These are phyloP conservation scores for Striga asiatica DNA, from an alignment of 257 asterid species.

Conservation along the genomic window DNA sequence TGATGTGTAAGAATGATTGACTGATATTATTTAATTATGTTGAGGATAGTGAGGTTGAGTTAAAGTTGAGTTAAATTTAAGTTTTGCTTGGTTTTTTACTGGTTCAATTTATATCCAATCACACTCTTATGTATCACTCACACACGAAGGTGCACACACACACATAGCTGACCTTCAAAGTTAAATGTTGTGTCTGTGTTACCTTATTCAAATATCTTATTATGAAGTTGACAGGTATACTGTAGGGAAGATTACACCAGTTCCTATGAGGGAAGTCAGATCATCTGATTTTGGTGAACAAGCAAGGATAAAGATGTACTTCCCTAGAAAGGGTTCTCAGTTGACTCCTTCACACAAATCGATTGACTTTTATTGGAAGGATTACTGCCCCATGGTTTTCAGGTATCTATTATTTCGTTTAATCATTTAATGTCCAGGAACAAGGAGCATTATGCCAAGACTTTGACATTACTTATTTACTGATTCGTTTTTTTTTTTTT, in stretches of 20 bases:
- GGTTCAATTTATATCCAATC: too few species aligned
- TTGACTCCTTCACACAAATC: constrained; percentile 88
- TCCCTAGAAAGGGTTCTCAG: constrained; percentile 78
- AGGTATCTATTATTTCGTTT: constrained; percentile 38
- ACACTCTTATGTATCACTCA: too few species aligned
- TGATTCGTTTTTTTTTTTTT: not conserved
- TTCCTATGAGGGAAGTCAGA: constrained; percentile 85
- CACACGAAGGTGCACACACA: too few species aligned
- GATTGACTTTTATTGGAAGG: constrained; percentile 85
- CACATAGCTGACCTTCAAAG: not conserved
- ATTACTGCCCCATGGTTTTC: constrained; percentile 98
- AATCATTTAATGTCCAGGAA: constrained; percentile 7
- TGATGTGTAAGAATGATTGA: too few species aligned
- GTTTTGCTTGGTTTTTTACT: too few species aligned
- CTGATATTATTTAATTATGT: too few species aligned
- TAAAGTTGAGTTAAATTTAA: too few species aligned
- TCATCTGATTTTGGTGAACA: constrained; percentile 79
- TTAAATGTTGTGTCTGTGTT: constrained; percentile 12
- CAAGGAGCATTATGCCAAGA: not conserved
- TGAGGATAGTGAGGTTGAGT: too few species aligned
- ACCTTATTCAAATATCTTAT: constrained; percentile 26
- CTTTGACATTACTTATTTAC: not conserved
- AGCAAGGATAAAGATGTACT: constrained; percentile 86
- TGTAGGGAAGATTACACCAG: constrained; percentile 91
- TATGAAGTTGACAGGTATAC: constrained; percentile 78